Evolutionary conservation across 2,329 filamentous ascomycete species (phyloP).

Genomic region (Curvularia sp.): DNA sequence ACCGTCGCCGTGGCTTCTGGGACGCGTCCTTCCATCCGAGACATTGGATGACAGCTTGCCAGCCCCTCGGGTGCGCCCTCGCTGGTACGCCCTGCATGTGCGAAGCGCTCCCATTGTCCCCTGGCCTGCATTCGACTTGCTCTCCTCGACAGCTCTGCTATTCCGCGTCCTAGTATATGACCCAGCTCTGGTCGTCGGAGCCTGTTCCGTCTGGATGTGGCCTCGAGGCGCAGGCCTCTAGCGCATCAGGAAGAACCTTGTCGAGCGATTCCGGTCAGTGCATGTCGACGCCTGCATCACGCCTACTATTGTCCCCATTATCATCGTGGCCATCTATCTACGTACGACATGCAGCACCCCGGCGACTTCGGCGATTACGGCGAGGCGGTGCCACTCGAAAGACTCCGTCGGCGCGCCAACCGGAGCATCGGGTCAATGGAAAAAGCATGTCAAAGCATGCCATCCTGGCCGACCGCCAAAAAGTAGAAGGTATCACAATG

Average conservation of each 20-base stretch:
- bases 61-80: constrained; percentile 13
- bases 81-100: constrained; percentile 14
- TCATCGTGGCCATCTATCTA: background rate
- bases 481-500: background rate
- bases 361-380: constrained; percentile 17
- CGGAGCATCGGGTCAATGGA: constrained; percentile 14
- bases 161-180: background rate
- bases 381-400: constrained; percentile 13
- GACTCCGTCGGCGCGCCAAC: constrained; percentile 19
- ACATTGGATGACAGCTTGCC: constrained; percentile 17
- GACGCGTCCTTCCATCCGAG: constrained; percentile 16
- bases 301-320: background rate
- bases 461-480: constrained; percentile 6
- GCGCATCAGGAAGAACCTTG: background rate
- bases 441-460: constrained; percentile 4
- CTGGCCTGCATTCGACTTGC: constrained; percentile 6
- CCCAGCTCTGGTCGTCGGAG: background rate
- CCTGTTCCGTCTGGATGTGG: background rate
- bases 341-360: background rate
- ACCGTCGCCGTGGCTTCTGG: constrained; percentile 12
- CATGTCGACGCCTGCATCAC: background rate
- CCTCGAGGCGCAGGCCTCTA: background rate
- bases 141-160: background rate
- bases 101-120: background rate
- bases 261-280: background rate